Percentiles rank a stretch among this genome's conserved stretches.
Evolutionary conservation across 78 protist genomes (phyloP).

Genomic region (Dictyostelium citrinum): DNA sequence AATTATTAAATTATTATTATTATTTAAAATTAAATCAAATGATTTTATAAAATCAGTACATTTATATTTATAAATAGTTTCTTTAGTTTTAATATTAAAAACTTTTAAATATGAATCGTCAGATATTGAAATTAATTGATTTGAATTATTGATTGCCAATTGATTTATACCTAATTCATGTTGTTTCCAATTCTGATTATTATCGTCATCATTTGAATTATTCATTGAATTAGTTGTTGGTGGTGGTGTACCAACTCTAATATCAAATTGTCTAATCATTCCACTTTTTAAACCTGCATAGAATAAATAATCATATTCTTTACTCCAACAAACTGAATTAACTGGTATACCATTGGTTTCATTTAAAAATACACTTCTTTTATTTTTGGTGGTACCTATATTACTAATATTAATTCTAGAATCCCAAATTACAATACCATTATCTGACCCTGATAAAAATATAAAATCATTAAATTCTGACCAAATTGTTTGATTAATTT

Average conservation of each 20-base stretch:
- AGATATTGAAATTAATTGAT: not conserved
- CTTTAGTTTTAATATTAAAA: not conserved
- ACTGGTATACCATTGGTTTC: not conserved
- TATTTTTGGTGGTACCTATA: not conserved
- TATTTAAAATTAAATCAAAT: not conserved
- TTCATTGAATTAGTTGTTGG: not conserved
- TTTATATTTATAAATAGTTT: not conserved
- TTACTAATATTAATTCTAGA: not conserved
- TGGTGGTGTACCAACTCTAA: not conserved
- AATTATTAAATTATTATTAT: not conserved
- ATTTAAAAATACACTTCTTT: slow-evolving; percentile 1
- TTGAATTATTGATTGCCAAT: not conserved
- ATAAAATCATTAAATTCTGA: not conserved
- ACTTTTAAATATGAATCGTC: not conserved
- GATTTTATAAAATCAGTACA: not conserved
- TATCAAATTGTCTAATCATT: not conserved
- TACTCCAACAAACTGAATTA: not conserved
- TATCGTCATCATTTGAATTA: not conserved
- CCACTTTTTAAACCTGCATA: not conserved
- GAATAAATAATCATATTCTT: not conserved
- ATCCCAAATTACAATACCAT: slow-evolving; percentile 2
- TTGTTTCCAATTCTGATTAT: not conserved
- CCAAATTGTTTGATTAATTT: not conserved
- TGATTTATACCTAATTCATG: not conserved
- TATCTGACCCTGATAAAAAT: slow-evolving; percentile 12